These are phyloP conservation scores for Bipolaris bicolor DNA, from an alignment of 2,329 filamentous ascomycete genomes.

Conservation along the genomic window DNA sequence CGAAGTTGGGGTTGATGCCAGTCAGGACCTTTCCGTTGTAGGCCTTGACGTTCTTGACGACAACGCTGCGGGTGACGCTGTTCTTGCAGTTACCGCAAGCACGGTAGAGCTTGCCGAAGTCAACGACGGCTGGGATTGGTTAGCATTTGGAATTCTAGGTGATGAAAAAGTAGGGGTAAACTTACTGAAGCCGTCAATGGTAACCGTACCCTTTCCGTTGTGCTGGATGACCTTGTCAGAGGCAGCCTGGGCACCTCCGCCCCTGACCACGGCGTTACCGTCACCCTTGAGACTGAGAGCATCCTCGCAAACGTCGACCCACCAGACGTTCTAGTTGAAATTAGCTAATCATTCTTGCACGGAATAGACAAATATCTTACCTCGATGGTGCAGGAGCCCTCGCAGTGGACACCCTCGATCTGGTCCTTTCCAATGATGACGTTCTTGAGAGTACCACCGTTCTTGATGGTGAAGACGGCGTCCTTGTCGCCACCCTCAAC, in stretches of 20 bases:
- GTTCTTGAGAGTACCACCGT: conserved; percentile 60
- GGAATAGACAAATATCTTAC: neutral
- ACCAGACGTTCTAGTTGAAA: conserved; percentile 52
- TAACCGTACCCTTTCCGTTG: conserved; percentile 51
- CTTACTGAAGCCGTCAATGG: conserved; percentile 45
- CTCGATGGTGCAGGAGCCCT: conserved; percentile 56
- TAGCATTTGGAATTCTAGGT: conserved; percentile 49
- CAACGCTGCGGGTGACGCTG: conserved; percentile 51
- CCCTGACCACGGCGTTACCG: conserved; percentile 48
- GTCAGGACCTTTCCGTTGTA: conserved; percentile 53
- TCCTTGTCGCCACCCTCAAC: conserved; percentile 54
- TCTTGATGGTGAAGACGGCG: conserved; percentile 60
- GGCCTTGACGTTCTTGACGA: conserved; percentile 54
- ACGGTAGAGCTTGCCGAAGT: conserved; percentile 55
- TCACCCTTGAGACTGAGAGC: conserved; percentile 47
- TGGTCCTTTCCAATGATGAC: conserved; percentile 62
- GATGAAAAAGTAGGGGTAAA: conserved; percentile 24
- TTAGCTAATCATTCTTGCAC: conserved; percentile 6
- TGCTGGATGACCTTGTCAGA: conserved; percentile 54
- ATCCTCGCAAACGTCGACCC: conserved; percentile 52
- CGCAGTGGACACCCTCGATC: conserved; percentile 43
- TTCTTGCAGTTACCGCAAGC: conserved; percentile 59
- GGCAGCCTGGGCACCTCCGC: conserved; percentile 50
- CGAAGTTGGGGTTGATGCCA: conserved; percentile 61
- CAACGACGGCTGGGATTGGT: conserved; percentile 25